These are phyloP conservation scores for Chiua virens DNA, from an alignment of 768 basidiomycete species.

Conservation along the genomic window DNA sequence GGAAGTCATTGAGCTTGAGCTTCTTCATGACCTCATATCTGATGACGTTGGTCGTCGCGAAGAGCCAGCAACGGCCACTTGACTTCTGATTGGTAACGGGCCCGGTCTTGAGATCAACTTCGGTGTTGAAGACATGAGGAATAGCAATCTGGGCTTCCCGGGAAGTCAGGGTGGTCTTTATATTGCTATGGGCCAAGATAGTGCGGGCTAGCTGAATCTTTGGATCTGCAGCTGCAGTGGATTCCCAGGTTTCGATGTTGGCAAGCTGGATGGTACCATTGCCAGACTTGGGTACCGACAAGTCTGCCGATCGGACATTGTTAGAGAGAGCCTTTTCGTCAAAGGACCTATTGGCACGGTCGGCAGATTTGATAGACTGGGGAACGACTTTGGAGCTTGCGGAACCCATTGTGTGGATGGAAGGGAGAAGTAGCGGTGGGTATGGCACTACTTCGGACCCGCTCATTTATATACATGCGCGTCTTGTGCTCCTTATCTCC, in stretches of 20 bases:
- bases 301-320: background rate
- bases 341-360: slow-evolving; percentile 20
- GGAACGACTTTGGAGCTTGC: slow-evolving; percentile 24
- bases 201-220: slow-evolving; percentile 76
- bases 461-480: slow-evolving; percentile 25
- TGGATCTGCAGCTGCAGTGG: slow-evolving; percentile 48
- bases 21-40: slow-evolving; percentile 84
- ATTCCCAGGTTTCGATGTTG: slow-evolving; percentile 70
- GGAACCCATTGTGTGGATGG: slow-evolving; percentile 22
- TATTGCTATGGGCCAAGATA: slow-evolving; percentile 67
- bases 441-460: slow-evolving; percentile 11
- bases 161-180: slow-evolving; percentile 60
- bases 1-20: slow-evolving; percentile 83
- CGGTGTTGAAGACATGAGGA: slow-evolving; percentile 79
- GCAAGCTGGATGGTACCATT: slow-evolving; percentile 61
- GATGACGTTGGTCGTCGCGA: slow-evolving; percentile 87
- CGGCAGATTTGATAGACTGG: slow-evolving; percentile 12
- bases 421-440: slow-evolving; percentile 1
- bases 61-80: slow-evolving; percentile 94
- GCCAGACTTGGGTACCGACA: slow-evolving; percentile 38
- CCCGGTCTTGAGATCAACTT: slow-evolving; percentile 75
- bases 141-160: slow-evolving; percentile 63
- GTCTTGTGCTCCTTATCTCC: slow-evolving; percentile 14
- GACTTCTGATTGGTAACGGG: slow-evolving; percentile 87
- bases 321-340: slow-evolving; percentile 25